A percentile compares a stretch with the other conserved stretches of the same genome.
These are phyloP conservation scores for Neoboletus brunneissimus DNA, from an alignment of 768 basidiomycete species.

Conservation along the genomic window DNA sequence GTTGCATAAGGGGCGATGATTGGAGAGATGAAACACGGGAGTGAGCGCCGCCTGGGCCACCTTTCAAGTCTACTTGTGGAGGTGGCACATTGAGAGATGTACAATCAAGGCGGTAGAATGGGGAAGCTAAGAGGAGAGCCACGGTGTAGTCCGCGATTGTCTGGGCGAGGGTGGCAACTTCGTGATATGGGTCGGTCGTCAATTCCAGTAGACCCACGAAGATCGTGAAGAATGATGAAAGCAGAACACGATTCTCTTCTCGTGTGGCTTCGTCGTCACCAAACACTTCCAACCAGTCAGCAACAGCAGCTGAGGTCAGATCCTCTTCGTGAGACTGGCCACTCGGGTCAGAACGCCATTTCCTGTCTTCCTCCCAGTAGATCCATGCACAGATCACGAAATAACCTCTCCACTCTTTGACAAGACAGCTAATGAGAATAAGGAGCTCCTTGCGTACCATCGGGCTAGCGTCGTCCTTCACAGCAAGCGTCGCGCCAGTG, in stretches of 20 bases:
- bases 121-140: constrained; percentile 85
- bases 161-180: constrained; percentile 88
- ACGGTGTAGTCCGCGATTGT: constrained; percentile 91
- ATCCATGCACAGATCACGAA: constrained; percentile 96
- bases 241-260: constrained; percentile 75
- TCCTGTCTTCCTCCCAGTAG: constrained; percentile 89
- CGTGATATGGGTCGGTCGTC: constrained; percentile 88
- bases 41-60: constrained; percentile 31
- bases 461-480: constrained; percentile 92
- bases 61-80: constrained; percentile 37
- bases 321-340: constrained; percentile 58
- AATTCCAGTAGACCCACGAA: constrained; percentile 86
- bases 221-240: constrained; percentile 94
- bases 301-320: constrained; percentile 64
- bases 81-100: constrained; percentile 57
- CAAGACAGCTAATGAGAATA: constrained; percentile 86
- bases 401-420: constrained; percentile 95
- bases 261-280: constrained; percentile 62
- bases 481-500: constrained; percentile 82
- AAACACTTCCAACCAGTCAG: constrained; percentile 75
- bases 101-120: constrained; percentile 72
- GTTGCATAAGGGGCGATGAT: constrained; percentile 44
- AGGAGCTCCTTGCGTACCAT: constrained; percentile 95
- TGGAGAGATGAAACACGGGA: constrained; percentile 49
- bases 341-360: constrained; percentile 46